These are phyloP conservation scores for Entonaema liquescens DNA, from an alignment of 495 filamentous ascomycete species.

Conservation along the genomic window DNA sequence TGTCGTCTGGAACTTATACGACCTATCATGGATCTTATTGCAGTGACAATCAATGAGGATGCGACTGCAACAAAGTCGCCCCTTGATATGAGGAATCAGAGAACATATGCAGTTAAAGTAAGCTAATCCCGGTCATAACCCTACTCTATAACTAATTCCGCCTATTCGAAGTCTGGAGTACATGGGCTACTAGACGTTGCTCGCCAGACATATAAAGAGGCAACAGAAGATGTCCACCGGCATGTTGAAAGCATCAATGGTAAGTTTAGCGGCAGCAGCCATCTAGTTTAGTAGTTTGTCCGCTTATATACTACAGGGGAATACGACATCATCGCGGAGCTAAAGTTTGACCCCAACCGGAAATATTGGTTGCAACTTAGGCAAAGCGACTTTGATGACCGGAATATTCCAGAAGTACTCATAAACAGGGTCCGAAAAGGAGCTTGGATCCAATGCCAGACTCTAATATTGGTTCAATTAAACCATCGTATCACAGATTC, in stretches of 20 bases:
- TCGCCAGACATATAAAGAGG: conserved; percentile 85
- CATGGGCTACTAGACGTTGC: conserved; percentile 89
- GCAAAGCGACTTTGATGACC: conserved; percentile 68
- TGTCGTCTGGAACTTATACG: conserved; percentile 69
- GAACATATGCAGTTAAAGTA: conserved; percentile 91
- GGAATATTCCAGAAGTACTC: conserved; percentile 71
- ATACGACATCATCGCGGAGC: conserved; percentile 67
- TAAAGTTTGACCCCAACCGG: conserved; percentile 78
- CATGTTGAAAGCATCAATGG: conserved; percentile 71
- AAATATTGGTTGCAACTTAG: conserved; percentile 82
- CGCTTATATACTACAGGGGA: conserved; percentile 53
- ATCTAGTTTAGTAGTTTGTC: background rate
- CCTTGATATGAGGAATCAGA: conserved; percentile 88
- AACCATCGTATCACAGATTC: conserved; percentile 80
- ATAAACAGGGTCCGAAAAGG: conserved; percentile 80
- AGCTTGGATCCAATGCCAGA: conserved; percentile 82
- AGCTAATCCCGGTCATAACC: conserved; percentile 8
- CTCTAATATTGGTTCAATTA: conserved; percentile 79
- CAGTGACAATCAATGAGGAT: conserved; percentile 79
- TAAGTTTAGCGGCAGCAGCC: conserved; percentile 43
- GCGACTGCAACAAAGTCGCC: conserved; percentile 80
- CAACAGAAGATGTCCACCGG: conserved; percentile 76
- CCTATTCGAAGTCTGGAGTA: conserved; percentile 70
- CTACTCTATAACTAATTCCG: background rate
- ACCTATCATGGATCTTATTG: conserved; percentile 70